Percentiles rank a stretch among this genome's conserved stretches.
Evolutionary conservation across 108 stramenopile species (phyloP).

Genomic region (Pseudonitzschia delicatissima): DNA sequence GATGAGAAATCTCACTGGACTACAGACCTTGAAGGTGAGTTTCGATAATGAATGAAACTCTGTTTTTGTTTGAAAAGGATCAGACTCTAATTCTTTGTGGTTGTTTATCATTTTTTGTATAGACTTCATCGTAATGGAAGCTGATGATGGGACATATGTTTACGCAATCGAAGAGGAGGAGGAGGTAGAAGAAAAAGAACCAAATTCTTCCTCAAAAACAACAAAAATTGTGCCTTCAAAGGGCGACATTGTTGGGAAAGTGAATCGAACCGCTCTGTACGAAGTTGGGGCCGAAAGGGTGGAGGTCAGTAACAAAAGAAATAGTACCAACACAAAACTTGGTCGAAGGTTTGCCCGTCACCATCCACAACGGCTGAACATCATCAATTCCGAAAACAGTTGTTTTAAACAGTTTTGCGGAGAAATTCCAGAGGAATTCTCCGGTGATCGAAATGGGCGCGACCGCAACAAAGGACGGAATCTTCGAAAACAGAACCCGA

Average conservation of each 20-base stretch:
- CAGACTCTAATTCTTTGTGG: background rate
- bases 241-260: background rate
- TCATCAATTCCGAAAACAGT: background rate
- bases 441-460: background rate
- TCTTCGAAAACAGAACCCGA: background rate
- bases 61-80: background rate
- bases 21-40: slow-evolving; percentile 14
- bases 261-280: background rate
- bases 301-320: background rate
- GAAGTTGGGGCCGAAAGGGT: background rate
- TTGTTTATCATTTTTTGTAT: background rate
- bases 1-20: slow-evolving; percentile 10
- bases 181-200: background rate
- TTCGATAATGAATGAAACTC: background rate
- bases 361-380: background rate
- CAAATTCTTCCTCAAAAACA: background rate
- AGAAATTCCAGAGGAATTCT: background rate
- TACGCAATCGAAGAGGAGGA: background rate
- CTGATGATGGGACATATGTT: background rate
- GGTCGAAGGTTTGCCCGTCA: background rate
- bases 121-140: background rate
- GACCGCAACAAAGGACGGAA: background rate
- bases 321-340: background rate
- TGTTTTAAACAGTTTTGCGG: slow-evolving; percentile 3
- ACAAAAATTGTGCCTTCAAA: background rate